These are phyloP conservation scores for Candida fluviatilis DNA, from an alignment of 805 yeast genomes.

Conservation along the genomic window DNA sequence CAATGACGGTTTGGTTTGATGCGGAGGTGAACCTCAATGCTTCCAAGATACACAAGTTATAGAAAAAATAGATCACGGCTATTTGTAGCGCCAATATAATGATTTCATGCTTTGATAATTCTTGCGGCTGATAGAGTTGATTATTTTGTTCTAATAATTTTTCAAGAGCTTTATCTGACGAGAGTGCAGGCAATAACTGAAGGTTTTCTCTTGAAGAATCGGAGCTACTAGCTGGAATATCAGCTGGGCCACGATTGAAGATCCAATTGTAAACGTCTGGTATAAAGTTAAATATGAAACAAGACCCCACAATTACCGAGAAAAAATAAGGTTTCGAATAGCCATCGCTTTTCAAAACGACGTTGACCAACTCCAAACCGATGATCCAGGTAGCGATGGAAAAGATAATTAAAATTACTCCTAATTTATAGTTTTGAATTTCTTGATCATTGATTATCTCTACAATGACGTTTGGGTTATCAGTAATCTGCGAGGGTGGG, in stretches of 20 bases:
- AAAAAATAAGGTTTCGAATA: constrained; percentile 48
- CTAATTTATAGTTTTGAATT: constrained; percentile 38
- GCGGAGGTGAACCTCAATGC: constrained; percentile 49
- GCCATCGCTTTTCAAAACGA: constrained; percentile 44
- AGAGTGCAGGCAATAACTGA: neutral
- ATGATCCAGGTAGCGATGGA: constrained; percentile 46
- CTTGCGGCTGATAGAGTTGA: constrained; percentile 8
- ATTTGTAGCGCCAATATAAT: constrained; percentile 34
- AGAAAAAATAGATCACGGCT: constrained; percentile 38
- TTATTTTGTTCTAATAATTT: constrained; percentile 4
- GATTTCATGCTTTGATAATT: constrained; percentile 27
- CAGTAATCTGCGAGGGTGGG: constrained; percentile 1
- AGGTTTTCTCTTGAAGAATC: neutral
- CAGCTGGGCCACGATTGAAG: neutral
- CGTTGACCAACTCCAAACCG: constrained; percentile 46
- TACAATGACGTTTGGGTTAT: constrained; percentile 22
- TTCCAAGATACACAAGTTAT: constrained; percentile 38
- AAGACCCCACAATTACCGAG: constrained; percentile 45
- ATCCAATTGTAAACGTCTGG: constrained; percentile 24
- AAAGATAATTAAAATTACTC: constrained; percentile 37
- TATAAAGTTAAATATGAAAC: constrained; percentile 42
- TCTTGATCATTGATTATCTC: constrained; percentile 39
- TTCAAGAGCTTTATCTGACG: constrained; percentile 5
- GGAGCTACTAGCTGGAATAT: neutral
- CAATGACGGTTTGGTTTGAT: constrained; percentile 47